Conservation (phyloP, 352 stramenopile genomes). For the Phytophthora sp. region DNA sequence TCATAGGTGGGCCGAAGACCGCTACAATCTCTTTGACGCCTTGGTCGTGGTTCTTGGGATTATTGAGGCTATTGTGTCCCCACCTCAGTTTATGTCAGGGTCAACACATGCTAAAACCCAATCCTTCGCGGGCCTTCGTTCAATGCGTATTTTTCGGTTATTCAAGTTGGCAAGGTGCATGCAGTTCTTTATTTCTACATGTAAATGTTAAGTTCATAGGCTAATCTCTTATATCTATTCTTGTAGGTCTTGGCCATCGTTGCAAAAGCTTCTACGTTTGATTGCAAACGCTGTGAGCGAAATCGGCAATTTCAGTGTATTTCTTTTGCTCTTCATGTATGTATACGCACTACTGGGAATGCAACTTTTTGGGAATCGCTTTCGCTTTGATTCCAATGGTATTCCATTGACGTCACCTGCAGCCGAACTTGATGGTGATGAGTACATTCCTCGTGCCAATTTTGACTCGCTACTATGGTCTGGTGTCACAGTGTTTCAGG, state of each 20-base stretch:
- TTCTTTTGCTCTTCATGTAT: slow-evolving; percentile 95
- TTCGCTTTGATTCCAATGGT: slow-evolving; percentile 86
- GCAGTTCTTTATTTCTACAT: not conserved
- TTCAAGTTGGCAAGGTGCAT: slow-evolving; percentile 88
- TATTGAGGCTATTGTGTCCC: slow-evolving; percentile 48
- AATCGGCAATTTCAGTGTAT: slow-evolving; percentile 91
- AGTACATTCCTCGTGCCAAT: slow-evolving; percentile 61
- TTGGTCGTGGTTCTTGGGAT: slow-evolving; percentile 58
- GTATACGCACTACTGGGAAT: slow-evolving; percentile 93
- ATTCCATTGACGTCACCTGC: slow-evolving; percentile 37
- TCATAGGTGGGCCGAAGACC: slow-evolving; percentile 50
- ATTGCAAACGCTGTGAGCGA: slow-evolving; percentile 90
- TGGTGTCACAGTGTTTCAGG: slow-evolving; percentile 73
- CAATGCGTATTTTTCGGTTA: slow-evolving; percentile 86
- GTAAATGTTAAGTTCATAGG: no score
- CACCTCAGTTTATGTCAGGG: slow-evolving; percentile 34
- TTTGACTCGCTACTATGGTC: slow-evolving; percentile 78
- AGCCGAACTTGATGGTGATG: not conserved
- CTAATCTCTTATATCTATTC: slow-evolving; percentile 61
- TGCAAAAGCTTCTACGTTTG: slow-evolving; percentile 91
- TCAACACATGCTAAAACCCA: slow-evolving; percentile 11
- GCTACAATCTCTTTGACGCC: slow-evolving; percentile 88
- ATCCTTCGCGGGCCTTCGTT: slow-evolving; percentile 83
- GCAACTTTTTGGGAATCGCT: slow-evolving; percentile 92
- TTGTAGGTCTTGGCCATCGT: slow-evolving; percentile 84